These are phyloP conservation scores for Lepidium africanum DNA, from an alignment of 345 rosid genomes.

Conservation along the genomic window DNA sequence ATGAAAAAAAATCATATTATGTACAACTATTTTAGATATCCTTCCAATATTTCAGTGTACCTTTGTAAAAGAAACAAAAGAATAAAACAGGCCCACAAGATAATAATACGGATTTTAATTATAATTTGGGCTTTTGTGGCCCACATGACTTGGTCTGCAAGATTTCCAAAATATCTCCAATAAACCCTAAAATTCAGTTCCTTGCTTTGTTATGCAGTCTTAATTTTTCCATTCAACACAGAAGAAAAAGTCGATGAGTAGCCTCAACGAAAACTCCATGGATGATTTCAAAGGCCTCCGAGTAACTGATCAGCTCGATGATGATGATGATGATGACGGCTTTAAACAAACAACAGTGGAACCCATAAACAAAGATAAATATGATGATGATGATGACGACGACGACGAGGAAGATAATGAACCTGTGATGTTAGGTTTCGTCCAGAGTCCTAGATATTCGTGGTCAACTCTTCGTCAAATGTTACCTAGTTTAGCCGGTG, in stretches of 20 bases:
- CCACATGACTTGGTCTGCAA: too few relatives aligned
- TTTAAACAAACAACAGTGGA: neutral
- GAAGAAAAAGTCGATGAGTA: too few relatives aligned
- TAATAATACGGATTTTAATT: too few relatives aligned
- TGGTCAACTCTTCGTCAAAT: constrained; percentile 66
- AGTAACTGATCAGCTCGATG: too few relatives aligned
- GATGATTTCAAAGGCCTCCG: too few relatives aligned
- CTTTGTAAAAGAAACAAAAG: too few relatives aligned
- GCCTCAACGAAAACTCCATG: too few relatives aligned
- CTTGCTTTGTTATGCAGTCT: too few relatives aligned
- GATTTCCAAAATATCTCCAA: constrained; percentile 3
- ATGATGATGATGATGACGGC: constrained; percentile 24
- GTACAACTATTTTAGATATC: neutral
- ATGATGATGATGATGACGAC: constrained; percentile 31
- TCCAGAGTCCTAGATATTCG: constrained; percentile 45
- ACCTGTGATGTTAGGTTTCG: constrained; percentile 59
- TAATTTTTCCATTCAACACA: too few relatives aligned
- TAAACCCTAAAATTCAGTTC: too few relatives aligned
- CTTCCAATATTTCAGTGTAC: neutral
- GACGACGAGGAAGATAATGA: constrained; percentile 55
- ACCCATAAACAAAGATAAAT: constrained; percentile 23
- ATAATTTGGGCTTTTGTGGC: too few relatives aligned
- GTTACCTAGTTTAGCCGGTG: constrained; percentile 89
- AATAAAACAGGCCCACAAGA: too few relatives aligned
- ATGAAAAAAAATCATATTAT: neutral